Conservation (phyloP, 305 asterid genomes). For the Solanum aculeatissimum region DNA sequence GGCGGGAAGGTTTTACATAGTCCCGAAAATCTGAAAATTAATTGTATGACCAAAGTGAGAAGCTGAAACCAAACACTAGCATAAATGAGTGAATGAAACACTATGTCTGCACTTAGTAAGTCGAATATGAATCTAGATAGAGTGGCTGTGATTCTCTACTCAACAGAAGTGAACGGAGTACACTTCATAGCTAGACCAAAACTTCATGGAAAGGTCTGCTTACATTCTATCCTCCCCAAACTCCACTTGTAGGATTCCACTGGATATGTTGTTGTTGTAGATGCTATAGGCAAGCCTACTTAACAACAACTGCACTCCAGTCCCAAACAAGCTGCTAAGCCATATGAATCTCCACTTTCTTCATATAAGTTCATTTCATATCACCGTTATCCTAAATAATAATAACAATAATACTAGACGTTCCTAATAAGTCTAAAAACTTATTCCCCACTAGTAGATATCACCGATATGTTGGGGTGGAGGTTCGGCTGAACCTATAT, state of each 20-base stretch:
- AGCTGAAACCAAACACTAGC: not conserved
- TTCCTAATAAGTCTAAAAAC: not conserved
- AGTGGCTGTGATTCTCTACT: not conserved
- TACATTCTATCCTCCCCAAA: too few relatives aligned
- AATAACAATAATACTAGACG: too few relatives aligned
- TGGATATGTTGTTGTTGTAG: too few relatives aligned
- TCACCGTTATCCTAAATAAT: too few relatives aligned
- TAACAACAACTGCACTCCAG: not conserved
- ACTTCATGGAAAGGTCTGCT: too few relatives aligned
- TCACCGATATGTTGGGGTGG: not conserved
- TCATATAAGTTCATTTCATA: too few relatives aligned
- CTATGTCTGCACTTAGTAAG: not conserved
- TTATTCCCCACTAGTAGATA: not conserved
- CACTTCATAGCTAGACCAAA: not conserved
- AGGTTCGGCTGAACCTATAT: too few relatives aligned
- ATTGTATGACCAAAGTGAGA: not conserved
- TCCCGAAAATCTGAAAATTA: constrained; percentile 63
- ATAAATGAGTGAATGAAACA: not conserved
- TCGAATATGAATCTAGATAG: not conserved
- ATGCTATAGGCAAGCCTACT: not conserved
- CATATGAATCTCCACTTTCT: not conserved
- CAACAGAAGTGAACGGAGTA: not conserved
- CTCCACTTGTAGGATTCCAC: too few relatives aligned
- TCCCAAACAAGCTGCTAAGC: not conserved
- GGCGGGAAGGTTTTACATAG: constrained; percentile 61